Evolutionary conservation across 331 rosid species (phyloP), one percentile per base, ranked within the genome.

Genomic region (Malus hybrid): DNA sequence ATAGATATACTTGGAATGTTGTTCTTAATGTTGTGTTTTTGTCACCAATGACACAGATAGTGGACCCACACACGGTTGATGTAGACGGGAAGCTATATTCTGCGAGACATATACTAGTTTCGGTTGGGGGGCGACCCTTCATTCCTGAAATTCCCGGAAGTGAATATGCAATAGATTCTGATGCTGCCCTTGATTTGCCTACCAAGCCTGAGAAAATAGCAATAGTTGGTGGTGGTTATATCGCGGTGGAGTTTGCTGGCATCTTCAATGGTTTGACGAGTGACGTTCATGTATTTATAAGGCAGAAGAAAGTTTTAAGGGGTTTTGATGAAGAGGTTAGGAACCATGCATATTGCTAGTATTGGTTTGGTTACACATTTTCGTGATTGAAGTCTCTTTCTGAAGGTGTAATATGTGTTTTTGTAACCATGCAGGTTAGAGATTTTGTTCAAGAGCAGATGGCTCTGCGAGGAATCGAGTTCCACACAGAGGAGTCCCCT

Each of bases 241-340:
- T 95, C 78, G 98, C 97, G 24, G 34, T 95, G 82, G 99, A 95
- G 84, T 95, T 95, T 88, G 99, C 99, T 66, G 98, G 98, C 73
- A 95, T 95, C 70, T 95, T 95, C 83, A 88, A 83, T 79, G 97
- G 97, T 81, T 83, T 95, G 87, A 61, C 22, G 59, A 88, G 91
- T 27, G 89, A 86, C 0, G 99, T 92, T 67, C 99, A 95, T 80
- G 96, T 92, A 52, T 88, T 95, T 83, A 88, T 95, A 63, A 80
- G 99, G 56, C 96, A 95, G 77, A 89, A 92, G 81, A 85, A 92
- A 84, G 92, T 95, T 76, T 86, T 95, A 46, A 84, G 99, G 76
- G 99, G 99, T 77, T 95, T 95, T 70, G 99, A 95, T 78, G 98
- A 95, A 83, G 99, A 95, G 97, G 97, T 95, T 76, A 75, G 79